These are phyloP conservation scores for Magnusiomyces sp. DNA, from an alignment of 1,139 yeast species.

Conservation along the genomic window DNA sequence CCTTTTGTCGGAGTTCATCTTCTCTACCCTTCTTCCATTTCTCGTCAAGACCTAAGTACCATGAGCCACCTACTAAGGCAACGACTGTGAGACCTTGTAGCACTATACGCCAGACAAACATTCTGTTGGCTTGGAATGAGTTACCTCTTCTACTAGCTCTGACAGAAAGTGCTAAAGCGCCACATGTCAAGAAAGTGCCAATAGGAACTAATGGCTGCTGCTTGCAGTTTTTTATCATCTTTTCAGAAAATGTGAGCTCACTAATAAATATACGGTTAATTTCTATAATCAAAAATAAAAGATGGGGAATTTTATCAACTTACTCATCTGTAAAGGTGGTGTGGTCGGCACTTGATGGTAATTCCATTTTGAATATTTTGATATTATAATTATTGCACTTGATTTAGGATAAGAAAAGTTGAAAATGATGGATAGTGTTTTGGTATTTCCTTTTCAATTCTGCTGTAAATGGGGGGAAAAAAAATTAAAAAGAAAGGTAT, in stretches of 20 bases:
- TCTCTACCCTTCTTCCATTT: constrained; percentile 54
- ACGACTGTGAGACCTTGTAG: constrained; percentile 75
- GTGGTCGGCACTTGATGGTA: not conserved
- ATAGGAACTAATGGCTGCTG: constrained; percentile 50
- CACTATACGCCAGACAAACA: constrained; percentile 85
- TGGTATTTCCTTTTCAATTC: too few relatives aligned
- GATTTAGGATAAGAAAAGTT: not conserved
- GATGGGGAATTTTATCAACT: not conserved
- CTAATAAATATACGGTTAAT: constrained; percentile 5
- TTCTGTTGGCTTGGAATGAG: constrained; percentile 66
- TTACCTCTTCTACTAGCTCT: constrained; percentile 67
- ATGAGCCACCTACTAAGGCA: constrained; percentile 73
- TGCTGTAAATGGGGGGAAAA: too few relatives aligned
- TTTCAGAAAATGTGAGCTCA: constrained; percentile 18
- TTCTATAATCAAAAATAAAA: not conserved
- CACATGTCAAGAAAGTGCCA: constrained; percentile 70
- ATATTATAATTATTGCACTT: not conserved
- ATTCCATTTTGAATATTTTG: not conserved
- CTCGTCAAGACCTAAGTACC: constrained; percentile 46
- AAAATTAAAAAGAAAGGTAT: too few relatives aligned
- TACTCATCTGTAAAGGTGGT: not conserved
- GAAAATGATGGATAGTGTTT: not conserved
- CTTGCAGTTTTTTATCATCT: constrained; percentile 28
- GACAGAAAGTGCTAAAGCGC: constrained; percentile 74
- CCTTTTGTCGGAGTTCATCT: constrained; percentile 58